A percentile compares a stretch with the other conserved stretches of the same genome.
Evolutionary conservation across 768 basidiomycete species (phyloP).

Genomic region (Sistotremastrum niveocremeum): DNA sequence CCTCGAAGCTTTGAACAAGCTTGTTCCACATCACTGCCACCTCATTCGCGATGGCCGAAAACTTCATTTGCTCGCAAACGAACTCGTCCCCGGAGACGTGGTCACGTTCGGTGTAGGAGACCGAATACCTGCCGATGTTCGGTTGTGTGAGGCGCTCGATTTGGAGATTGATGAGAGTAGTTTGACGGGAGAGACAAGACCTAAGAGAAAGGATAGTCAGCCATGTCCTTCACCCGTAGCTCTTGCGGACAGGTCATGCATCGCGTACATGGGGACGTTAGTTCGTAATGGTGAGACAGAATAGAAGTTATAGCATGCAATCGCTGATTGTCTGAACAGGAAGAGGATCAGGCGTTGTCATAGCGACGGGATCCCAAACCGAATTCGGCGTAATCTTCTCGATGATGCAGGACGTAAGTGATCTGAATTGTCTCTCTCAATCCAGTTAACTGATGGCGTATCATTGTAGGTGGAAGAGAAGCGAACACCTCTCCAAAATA

Average conservation of each 20-base stretch:
- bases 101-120: constrained; percentile 85
- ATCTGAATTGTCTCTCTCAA: not conserved
- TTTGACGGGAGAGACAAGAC: constrained; percentile 83
- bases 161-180: constrained; percentile 94
- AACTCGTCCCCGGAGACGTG: constrained; percentile 92
- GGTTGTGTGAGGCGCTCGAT: constrained; percentile 67
- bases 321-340: constrained; percentile 26
- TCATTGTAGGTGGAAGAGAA: constrained; percentile 56
- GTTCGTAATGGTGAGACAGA: constrained; percentile 62
- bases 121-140: constrained; percentile 86
- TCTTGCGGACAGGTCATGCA: constrained; percentile 73
- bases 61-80: constrained; percentile 81
- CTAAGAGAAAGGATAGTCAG: constrained; percentile 53
- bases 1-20: constrained; percentile 87
- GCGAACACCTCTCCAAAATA: constrained; percentile 82
- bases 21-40: constrained; percentile 94
- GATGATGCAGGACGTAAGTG: constrained; percentile 89
- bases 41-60: constrained; percentile 67
- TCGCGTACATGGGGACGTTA: constrained; percentile 93
- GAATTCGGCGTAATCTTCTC: constrained; percentile 95
- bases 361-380: constrained; percentile 72
- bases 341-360: constrained; percentile 74
- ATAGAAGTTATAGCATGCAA: not conserved
- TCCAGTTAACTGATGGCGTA: not conserved
- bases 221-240: constrained; percentile 40